These are phyloP conservation scores for Sergeia podlipaevii DNA, from an alignment of 208 protist species.

Conservation along the genomic window DNA sequence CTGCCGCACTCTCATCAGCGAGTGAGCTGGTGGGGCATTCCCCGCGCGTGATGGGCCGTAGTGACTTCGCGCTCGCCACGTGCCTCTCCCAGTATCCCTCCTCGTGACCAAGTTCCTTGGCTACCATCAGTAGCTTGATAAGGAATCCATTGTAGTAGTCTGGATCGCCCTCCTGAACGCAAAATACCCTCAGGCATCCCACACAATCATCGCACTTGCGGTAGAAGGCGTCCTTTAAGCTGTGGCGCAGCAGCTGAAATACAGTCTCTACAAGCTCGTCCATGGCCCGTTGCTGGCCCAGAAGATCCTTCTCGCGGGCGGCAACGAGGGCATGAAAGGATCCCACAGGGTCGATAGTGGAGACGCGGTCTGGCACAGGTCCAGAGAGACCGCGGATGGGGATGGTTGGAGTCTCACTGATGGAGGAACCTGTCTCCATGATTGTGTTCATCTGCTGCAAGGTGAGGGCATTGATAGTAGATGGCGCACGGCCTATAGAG, in stretches of 20 bases:
- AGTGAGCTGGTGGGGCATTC: constrained; percentile 34
- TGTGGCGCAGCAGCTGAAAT: constrained; percentile 52
- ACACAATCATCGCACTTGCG: constrained; percentile 70
- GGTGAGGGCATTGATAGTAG: constrained; percentile 8
- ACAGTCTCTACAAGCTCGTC: constrained; percentile 58
- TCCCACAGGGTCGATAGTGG: constrained; percentile 40
- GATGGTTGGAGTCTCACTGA: too few relatives aligned
- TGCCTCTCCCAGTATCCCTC: constrained; percentile 25
- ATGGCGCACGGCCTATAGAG: constrained; percentile 4
- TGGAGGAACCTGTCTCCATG: too few relatives aligned
- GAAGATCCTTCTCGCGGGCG: constrained; percentile 29
- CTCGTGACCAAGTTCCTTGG: constrained; percentile 23
- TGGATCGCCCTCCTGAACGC: constrained; percentile 56
- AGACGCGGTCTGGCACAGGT: constrained; percentile 22
- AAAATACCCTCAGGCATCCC: constrained; percentile 52
- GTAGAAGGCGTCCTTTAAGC: constrained; percentile 55
- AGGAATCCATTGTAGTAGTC: constrained; percentile 76
- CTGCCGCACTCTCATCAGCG: constrained; percentile 20
- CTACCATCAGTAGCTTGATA: constrained; percentile 35
- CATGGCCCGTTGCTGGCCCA: constrained; percentile 45
- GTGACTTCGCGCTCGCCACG: constrained; percentile 7
- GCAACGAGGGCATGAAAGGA: constrained; percentile 35
- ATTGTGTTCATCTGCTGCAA: not conserved
- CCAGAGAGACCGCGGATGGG: too few relatives aligned
- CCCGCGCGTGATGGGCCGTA: constrained; percentile 34